These are phyloP conservation scores for Echria macrotheca DNA, from an alignment of 495 filamentous ascomycete species.

Conservation along the genomic window DNA sequence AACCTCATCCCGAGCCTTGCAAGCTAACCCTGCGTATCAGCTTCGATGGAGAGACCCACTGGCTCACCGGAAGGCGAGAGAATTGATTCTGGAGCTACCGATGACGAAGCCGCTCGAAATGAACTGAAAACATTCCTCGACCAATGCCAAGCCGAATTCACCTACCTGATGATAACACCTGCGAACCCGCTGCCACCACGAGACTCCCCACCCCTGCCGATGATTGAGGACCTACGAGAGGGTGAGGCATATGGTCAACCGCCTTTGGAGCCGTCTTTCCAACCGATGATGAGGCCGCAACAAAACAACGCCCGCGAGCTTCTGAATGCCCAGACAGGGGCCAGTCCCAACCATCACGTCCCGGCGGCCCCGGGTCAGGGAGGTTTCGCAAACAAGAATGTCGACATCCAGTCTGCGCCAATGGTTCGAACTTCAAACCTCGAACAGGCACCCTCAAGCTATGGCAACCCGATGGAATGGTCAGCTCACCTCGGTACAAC, in stretches of 20 bases:
- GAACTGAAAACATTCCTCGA: conserved; percentile 59
- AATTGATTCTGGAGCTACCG: conserved; percentile 26
- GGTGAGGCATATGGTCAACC: conserved; percentile 38
- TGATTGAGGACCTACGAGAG: conserved; percentile 46
- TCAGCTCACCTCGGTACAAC: conserved; percentile 28
- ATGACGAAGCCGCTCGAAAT: conserved; percentile 50
- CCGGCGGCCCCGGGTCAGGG: conserved; percentile 38
- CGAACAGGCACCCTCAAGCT: conserved; percentile 27
- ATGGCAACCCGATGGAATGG: conserved; percentile 39
- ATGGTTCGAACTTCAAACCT: conserved; percentile 41
- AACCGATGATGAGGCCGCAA: conserved; percentile 33
- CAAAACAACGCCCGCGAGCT: conserved; percentile 40
- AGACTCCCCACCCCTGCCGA: conserved; percentile 46
- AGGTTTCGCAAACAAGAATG: conserved; percentile 33
- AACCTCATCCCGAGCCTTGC: background rate
- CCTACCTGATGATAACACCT: conserved; percentile 59
- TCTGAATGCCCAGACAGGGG: conserved; percentile 14
- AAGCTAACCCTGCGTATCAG: conserved; percentile 8
- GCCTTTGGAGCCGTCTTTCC: conserved; percentile 29
- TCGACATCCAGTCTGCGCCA: conserved; percentile 36
- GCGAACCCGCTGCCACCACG: conserved; percentile 56
- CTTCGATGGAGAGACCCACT: conserved; percentile 19
- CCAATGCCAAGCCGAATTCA: conserved; percentile 58
- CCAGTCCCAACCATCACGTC: conserved; percentile 52
- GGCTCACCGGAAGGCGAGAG: conserved; percentile 8